A percentile compares a stretch with the other conserved stretches of the same genome.
phyloP scores from a whole-genome alignment of 306 rosid species.

The Psophocarpus tetragonolobus region DNA sequence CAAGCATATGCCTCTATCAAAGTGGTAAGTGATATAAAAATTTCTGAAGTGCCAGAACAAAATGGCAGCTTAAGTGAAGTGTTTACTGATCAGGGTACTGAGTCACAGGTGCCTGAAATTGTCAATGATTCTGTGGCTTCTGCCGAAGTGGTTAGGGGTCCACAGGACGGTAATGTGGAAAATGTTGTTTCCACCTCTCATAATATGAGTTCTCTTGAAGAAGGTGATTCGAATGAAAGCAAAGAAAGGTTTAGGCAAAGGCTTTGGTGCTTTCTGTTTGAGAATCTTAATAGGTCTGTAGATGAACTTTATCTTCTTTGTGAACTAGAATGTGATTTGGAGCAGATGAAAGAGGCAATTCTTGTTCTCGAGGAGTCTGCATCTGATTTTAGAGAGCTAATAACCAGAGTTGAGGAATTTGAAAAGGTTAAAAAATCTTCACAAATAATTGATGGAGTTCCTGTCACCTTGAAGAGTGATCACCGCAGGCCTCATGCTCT shows the following conservation, averaged over 20 bases:
- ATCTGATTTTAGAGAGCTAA: constrained; percentile 89
- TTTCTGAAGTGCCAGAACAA: constrained; percentile 32
- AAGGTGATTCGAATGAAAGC: constrained; percentile 74
- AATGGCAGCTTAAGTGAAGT: constrained; percentile 37
- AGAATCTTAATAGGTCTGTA: constrained; percentile 97
- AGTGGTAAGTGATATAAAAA: constrained; percentile 39
- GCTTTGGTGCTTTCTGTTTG: constrained; percentile 98
- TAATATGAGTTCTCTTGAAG: constrained; percentile 55
- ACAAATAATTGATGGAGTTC: constrained; percentile 66
- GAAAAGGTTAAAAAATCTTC: constrained; percentile 83
- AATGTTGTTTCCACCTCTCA: constrained; percentile 49
- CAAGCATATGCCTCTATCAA: constrained; percentile 35
- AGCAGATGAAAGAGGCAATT: constrained; percentile 97
- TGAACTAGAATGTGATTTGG: constrained; percentile 92
- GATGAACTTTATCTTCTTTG: constrained; percentile 99
- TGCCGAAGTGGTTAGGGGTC: constrained; percentile 44
- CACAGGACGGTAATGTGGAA: constrained; percentile 38
- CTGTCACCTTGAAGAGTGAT: constrained; percentile 82
- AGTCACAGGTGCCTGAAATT: constrained; percentile 41
- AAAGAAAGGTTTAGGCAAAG: constrained; percentile 97
- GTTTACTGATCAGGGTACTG: constrained; percentile 33
- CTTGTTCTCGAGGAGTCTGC: constrained; percentile 98
- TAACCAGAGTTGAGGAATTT: constrained; percentile 85
- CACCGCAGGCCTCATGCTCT: constrained; percentile 98
- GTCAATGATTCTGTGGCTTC: constrained; percentile 39